These are phyloP conservation scores for Brassica balearica DNA, from an alignment of 441 rosid genomes.

Conservation along the genomic window DNA sequence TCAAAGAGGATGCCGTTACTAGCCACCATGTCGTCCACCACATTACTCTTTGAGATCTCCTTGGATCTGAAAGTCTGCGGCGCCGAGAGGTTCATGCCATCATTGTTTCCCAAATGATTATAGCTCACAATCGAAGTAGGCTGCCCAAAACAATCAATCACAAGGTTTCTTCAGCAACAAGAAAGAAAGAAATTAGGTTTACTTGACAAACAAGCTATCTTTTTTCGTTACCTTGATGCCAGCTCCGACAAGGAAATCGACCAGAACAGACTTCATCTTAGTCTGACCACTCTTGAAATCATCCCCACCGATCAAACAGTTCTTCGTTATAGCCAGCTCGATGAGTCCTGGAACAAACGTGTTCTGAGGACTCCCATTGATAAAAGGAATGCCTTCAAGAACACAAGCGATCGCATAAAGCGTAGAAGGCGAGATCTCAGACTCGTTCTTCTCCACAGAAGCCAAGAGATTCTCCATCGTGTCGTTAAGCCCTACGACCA, in stretches of 20 bases:
- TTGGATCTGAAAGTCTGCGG: constrained; percentile 96
- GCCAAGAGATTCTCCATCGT: constrained; percentile 78
- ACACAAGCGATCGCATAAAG: constrained; percentile 85
- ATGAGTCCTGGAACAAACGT: constrained; percentile 96
- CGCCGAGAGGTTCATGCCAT: constrained; percentile 96
- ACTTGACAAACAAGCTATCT: neutral
- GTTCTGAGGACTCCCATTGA: constrained; percentile 97
- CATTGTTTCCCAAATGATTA: constrained; percentile 95
- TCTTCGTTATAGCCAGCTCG: constrained; percentile 82
- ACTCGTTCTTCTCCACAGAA: constrained; percentile 75
- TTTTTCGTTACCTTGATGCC: constrained; percentile 81
- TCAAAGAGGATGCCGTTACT: constrained; percentile 88
- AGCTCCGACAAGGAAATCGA: constrained; percentile 97
- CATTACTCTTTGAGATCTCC: constrained; percentile 96
- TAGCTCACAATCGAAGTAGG: constrained; percentile 98
- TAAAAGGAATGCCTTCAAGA: constrained; percentile 83
- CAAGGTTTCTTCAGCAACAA: neutral
- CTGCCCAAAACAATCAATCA: constrained; percentile 44
- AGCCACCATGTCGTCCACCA: constrained; percentile 95
- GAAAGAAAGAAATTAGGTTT: neutral
- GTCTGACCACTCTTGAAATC: constrained; percentile 99
- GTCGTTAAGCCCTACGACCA: constrained; percentile 80
- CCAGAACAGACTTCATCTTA: constrained; percentile 68
- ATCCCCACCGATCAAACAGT: constrained; percentile 92
- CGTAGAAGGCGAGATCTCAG: constrained; percentile 96